A percentile compares a stretch with the other conserved stretches of the same genome.
phyloP scores from a whole-genome alignment of 2,329 filamentous ascomycete genomes.

The Fusarium cyanostomum region DNA sequence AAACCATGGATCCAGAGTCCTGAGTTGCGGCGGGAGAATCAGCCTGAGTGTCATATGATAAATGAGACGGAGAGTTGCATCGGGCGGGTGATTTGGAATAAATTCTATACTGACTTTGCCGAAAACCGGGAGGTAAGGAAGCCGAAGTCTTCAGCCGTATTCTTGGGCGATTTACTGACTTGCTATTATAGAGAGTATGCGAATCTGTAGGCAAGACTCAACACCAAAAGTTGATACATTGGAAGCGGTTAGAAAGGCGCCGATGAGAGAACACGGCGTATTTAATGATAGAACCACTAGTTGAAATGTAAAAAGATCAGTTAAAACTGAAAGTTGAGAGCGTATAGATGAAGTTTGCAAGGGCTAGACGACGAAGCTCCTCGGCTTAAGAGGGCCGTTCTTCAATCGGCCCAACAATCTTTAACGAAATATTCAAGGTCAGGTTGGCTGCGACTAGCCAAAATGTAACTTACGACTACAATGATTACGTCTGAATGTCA shows the following conservation, averaged over 20 bases:
- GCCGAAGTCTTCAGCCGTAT: rapidly evolving
- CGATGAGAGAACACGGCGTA: not conserved
- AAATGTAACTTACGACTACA: too few relatives aligned
- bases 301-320: too few relatives aligned
- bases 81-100: slow-evolving; percentile 31
- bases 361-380: too few relatives aligned
- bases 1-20: slow-evolving; percentile 59
- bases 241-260: slow-evolving; percentile 2
- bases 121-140: slow-evolving; percentile 18
- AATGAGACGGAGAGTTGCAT: not conserved
- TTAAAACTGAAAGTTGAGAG: too few relatives aligned
- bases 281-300: not conserved
- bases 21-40: not conserved
- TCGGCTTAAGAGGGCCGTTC: too few relatives aligned
- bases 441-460: too few relatives aligned
- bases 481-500: too few relatives aligned
- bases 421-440: too few relatives aligned
- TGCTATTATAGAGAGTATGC: slow-evolving; percentile 11
- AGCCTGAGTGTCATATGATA: slow-evolving; percentile 4
- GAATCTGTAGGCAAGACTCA: not conserved
- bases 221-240: slow-evolving; percentile 15
- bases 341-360: too few relatives aligned
- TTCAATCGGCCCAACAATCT: too few relatives aligned
- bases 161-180: not conserved
- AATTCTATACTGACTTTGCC: slow-evolving; percentile 27